Conservation (phyloP, 2,329 filamentous ascomycete species). For the Beauveria sp. region DNA sequence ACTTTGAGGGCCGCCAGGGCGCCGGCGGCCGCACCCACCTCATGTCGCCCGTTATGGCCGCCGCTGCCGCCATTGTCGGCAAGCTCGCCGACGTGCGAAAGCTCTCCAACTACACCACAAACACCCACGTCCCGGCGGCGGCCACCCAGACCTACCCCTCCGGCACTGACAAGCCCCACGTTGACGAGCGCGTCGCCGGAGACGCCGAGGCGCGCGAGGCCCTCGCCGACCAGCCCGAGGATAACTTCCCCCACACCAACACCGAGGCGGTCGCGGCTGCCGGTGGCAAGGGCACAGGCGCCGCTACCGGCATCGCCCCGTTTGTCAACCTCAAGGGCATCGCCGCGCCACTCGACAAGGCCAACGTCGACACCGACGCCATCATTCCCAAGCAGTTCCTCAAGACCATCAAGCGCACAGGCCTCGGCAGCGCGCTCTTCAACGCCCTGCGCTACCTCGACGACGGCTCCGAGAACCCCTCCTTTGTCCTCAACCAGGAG, state of each 20-base stretch:
- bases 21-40: constrained; percentile 86
- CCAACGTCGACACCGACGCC: constrained; percentile 96
- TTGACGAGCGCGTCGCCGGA: constrained; percentile 45
- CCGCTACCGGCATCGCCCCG: constrained; percentile 64
- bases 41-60: constrained; percentile 96
- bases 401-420: constrained; percentile 97
- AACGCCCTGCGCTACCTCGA: constrained; percentile 71
- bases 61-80: constrained; percentile 79
- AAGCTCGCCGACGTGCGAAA: constrained; percentile 90
- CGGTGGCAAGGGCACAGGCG: constrained; percentile 27
- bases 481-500: constrained; percentile 86
- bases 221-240: constrained; percentile 53
- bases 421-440: constrained; percentile 83
- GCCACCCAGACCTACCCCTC: constrained; percentile 36
- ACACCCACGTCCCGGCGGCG: constrained; percentile 45
- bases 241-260: constrained; percentile 59
- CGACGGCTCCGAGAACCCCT: constrained; percentile 65
- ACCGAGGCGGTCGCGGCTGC: constrained; percentile 31
- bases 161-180: constrained; percentile 35
- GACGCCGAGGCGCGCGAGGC: constrained; percentile 46
- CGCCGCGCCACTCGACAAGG: constrained; percentile 76
- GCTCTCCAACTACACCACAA: constrained; percentile 54
- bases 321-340: constrained; percentile 81
- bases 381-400: constrained; percentile 99
- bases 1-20: constrained; percentile 95